Base-by-base conservation (phyloP, 129 eudicot genomes). In the Helichrysum umbraculigerum region DNA sequence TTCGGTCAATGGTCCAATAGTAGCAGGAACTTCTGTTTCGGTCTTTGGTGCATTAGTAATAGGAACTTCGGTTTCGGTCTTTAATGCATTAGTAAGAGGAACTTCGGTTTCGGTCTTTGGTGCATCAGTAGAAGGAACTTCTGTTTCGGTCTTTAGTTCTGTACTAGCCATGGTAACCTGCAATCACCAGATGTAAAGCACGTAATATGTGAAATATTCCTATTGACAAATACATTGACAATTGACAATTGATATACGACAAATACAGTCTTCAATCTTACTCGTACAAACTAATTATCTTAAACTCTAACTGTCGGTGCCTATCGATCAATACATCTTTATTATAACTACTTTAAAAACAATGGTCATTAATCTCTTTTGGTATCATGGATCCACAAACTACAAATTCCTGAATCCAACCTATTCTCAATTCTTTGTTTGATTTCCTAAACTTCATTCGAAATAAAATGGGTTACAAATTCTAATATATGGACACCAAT, bases 121-220 rank as follows among this genome's bases (percentile, higher is more conserved):
- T 62, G 84, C 52, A 34, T 41, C 9, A 50, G 69, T 7, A 20
- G 82, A 63, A 62, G 61, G 79, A 63, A 21, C 54, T 72, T 73
- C 58, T 52, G 69, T 73, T 66, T 81, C 82, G 25, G 71, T 82
- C 74, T 32, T 78, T 69, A 74, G 66, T 81, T 74, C 74, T 4
- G 68, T 33, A 62, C 68, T 60, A 79, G 75, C 73, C 77, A 42
- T 68, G 41, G 80, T 70, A 77, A 68, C 84, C 89, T 85, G 81
- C 50, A 79, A 62, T 20, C 70, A 47, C 57, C 58, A 76, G 16
- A 65, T 25, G 64, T 51, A 47, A 62, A 65, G 19, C 51, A 41
- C 21, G 3, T 63, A 39, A 61, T 6, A 44, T 30, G 47, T 47
- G n/a, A n/a, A n/a, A n/a, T n/a, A n/a, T n/a, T n/a, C n/a, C n/a